A percentile compares a stretch with the other conserved stretches of the same genome.
These are phyloP conservation scores for Blastocystis sp. DNA, from an alignment of 352 stramenopile genomes.

Conservation along the genomic window DNA sequence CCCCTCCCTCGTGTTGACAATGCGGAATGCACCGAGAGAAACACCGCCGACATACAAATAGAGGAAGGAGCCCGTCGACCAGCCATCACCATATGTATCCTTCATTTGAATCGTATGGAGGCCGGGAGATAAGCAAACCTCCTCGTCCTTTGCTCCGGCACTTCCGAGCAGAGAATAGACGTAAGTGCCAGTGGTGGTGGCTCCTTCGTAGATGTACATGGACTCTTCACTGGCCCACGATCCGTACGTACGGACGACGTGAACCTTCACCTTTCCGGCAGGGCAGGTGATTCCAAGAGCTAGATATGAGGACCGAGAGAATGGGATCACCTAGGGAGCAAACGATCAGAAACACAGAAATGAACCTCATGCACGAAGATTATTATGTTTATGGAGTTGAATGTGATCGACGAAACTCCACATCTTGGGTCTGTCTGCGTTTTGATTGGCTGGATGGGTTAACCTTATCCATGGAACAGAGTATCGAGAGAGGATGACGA, in stretches of 20 bases:
- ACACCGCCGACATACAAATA: background rate
- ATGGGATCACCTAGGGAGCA: background rate
- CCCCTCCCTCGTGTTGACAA: background rate
- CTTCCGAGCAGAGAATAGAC: background rate
- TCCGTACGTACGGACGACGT: background rate
- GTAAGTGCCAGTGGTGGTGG: background rate
- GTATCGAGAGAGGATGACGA: too few species aligned
- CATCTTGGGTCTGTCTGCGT: too few species aligned
- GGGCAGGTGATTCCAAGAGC: background rate
- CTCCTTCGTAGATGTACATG: constrained; percentile 9
- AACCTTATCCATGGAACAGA: too few species aligned
- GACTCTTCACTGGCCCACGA: constrained; percentile 23
- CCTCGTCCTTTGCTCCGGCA: background rate
- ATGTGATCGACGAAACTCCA: too few species aligned
- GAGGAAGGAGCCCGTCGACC: constrained; percentile 39
- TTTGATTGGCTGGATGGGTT: too few species aligned
- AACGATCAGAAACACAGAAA: background rate
- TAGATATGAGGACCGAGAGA: background rate
- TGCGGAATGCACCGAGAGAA: background rate
- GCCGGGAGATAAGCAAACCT: background rate
- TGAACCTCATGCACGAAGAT: too few species aligned
- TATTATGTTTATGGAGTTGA: too few species aligned
- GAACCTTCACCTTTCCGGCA: background rate
- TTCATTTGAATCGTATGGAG: background rate
- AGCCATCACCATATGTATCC: constrained; percentile 58